Conservation (phyloP, 2,329 filamentous ascomycete species). For the Stagonosporopsis rhizophila region DNA sequence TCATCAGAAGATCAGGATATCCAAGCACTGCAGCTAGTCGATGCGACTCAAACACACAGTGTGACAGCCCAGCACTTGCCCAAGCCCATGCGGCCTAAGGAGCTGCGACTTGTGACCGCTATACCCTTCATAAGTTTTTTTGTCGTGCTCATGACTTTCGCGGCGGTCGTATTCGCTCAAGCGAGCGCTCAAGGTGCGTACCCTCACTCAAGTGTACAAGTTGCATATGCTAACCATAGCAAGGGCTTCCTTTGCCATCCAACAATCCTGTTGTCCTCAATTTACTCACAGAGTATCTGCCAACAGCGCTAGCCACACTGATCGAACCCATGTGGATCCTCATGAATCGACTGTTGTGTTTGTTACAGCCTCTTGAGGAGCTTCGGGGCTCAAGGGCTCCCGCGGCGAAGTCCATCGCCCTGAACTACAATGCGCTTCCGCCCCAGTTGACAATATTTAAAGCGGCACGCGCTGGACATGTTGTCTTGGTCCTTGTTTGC, state of each 20-base stretch:
- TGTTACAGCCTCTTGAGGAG: constrained; percentile 63
- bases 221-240: neutral
- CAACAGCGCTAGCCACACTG: constrained; percentile 54
- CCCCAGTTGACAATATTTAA: constrained; percentile 60
- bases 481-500: constrained; percentile 58
- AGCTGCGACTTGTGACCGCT: neutral
- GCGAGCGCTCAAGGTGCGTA: neutral
- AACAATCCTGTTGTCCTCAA: constrained; percentile 47
- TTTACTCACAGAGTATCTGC: constrained; percentile 32
- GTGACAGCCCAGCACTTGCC: neutral
- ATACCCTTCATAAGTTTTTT: neutral
- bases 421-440: constrained; percentile 63
- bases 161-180: neutral
- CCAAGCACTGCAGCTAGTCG: too few relatives aligned
- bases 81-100: neutral
- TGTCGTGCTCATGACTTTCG: neutral
- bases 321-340: constrained; percentile 66
- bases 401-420: constrained; percentile 42
- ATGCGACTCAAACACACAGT: neutral
- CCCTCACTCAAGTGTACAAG: neutral
- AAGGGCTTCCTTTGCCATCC: constrained; percentile 51
- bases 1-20: neutral
- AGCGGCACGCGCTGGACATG: constrained; percentile 55
- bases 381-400: constrained; percentile 52
- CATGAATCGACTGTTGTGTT: constrained; percentile 60